Evolutionary conservation across 2,329 filamentous ascomycete genomes (phyloP).

Genomic region (Pseudogymnoascus sp.): DNA sequence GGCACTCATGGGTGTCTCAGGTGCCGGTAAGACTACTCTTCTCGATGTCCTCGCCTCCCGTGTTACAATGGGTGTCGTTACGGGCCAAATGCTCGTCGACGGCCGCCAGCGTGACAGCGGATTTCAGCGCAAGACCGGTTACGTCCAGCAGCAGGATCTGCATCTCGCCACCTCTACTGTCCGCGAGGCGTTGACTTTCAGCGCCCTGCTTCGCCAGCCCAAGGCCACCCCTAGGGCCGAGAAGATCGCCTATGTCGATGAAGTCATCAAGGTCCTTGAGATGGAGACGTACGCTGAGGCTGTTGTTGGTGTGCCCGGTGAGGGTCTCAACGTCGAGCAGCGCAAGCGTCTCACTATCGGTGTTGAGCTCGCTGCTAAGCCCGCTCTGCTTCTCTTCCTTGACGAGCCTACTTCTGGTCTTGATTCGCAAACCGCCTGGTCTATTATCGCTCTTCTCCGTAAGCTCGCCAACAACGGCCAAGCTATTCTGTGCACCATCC

Average conservation of each 20-base stretch:
- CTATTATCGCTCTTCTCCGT: conserved; percentile 78
- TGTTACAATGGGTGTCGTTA: conserved; percentile 80
- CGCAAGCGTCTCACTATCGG: conserved; percentile 79
- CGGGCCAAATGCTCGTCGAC: conserved; percentile 67
- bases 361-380: conserved; percentile 88
- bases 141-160: conserved; percentile 86
- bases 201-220: conserved; percentile 76
- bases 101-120: conserved; percentile 62
- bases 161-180: conserved; percentile 79
- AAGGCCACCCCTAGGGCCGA: conserved; percentile 61
- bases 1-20: conserved; percentile 65
- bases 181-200: conserved; percentile 79
- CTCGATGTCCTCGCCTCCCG: conserved; percentile 79
- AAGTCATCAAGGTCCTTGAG: conserved; percentile 82
- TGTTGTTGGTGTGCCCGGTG: conserved; percentile 80
- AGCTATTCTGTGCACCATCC: conserved; percentile 93
- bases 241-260: conserved; percentile 79
- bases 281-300: conserved; percentile 89
- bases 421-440: conserved; percentile 88
- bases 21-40: conserved; percentile 90
- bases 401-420: conserved; percentile 94
- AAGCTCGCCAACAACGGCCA: conserved; percentile 84
- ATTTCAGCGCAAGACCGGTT: conserved; percentile 88
- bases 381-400: conserved; percentile 79
- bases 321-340: conserved; percentile 68